Conservation (phyloP, 2,329 filamentous ascomycete genomes). For the Fusarium virguliforme region DNA sequence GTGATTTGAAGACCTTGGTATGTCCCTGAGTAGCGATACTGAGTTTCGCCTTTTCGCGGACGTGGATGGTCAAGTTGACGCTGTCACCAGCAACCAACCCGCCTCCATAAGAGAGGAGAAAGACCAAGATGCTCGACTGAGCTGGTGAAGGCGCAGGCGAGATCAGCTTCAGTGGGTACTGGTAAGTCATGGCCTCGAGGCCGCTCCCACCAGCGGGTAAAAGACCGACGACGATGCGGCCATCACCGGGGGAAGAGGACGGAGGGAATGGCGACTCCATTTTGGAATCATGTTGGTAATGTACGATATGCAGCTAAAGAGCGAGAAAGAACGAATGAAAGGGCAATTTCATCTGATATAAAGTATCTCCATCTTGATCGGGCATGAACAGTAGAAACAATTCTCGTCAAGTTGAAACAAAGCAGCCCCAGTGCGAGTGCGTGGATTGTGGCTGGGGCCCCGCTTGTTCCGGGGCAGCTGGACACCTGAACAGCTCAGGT, state of each 20-base stretch:
- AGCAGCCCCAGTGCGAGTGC: slow-evolving; percentile 18
- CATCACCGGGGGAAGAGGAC: slow-evolving; percentile 82
- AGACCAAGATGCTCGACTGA: slow-evolving; percentile 82
- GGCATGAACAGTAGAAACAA: not conserved
- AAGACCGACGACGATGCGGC: slow-evolving; percentile 80
- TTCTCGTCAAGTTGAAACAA: slow-evolving; percentile 9
- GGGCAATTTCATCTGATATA: slow-evolving; percentile 13
- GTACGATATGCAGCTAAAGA: not conserved
- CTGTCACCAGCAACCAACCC: slow-evolving; percentile 91
- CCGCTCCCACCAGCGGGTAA: slow-evolving; percentile 81
- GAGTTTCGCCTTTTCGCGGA: slow-evolving; percentile 77
- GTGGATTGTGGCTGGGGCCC: slow-evolving; percentile 39
- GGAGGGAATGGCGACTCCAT: slow-evolving; percentile 83
- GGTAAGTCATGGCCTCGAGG: slow-evolving; percentile 84
- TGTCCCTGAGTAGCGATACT: slow-evolving; percentile 81
- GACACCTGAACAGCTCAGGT: not conserved
- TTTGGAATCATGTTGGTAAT: slow-evolving; percentile 44
- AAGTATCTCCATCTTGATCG: slow-evolving; percentile 34
- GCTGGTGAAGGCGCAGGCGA: slow-evolving; percentile 79
- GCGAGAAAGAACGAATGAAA: slow-evolving; percentile 7
- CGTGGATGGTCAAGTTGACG: slow-evolving; percentile 79
- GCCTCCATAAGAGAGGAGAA: slow-evolving; percentile 94
- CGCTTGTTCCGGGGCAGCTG: slow-evolving; percentile 27
- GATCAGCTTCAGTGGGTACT: slow-evolving; percentile 96
- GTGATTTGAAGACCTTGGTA: slow-evolving; percentile 95